Evolutionary conservation across 2,329 filamentous ascomycete genomes (phyloP).

Genomic region (Ceratocystiopsis sp.): DNA sequence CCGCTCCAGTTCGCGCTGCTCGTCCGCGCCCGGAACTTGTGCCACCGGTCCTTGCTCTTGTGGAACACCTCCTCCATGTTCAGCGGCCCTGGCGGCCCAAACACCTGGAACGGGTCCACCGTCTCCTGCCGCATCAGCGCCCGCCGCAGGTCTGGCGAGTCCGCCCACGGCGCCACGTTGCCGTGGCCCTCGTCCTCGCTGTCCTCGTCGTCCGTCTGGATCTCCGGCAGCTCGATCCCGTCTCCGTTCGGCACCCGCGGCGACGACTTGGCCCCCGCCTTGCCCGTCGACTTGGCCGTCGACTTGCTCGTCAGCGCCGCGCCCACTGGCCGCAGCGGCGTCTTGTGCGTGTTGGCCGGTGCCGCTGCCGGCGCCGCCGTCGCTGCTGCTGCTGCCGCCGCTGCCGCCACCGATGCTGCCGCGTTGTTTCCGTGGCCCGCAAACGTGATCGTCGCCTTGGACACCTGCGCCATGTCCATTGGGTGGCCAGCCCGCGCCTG

Average conservation of each 20-base stretch:
- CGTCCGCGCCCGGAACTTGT: conserved; percentile 78
- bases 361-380: not conserved
- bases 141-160: conserved; percentile 64
- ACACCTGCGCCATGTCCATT: conserved; percentile 72
- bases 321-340: conserved; percentile 41
- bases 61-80: conserved; percentile 95
- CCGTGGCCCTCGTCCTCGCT: conserved; percentile 26
- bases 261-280: conserved; percentile 49
- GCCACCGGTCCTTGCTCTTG: conserved; percentile 69
- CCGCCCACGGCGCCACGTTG: conserved; percentile 63
- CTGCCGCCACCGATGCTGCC: conserved; percentile 1
- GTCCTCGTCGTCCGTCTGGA: conserved; percentile 86
- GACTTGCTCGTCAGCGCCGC: conserved; percentile 28
- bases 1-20: conserved; percentile 91
- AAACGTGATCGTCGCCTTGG: conserved; percentile 80
- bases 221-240: conserved; percentile 81
- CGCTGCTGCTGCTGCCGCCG: conserved; percentile 2
- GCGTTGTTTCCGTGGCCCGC: conserved; percentile 36
- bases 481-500: conserved; percentile 49
- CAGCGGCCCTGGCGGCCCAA: conserved; percentile 73
- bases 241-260: conserved; percentile 82
- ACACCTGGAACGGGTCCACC: conserved; percentile 69
- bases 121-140: conserved; percentile 69
- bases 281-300: conserved; percentile 36
- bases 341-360: conserved; percentile 36